Base-by-base conservation (phyloP, 805 yeast species). In the Metschnikowia baotianmanensis region DNA sequence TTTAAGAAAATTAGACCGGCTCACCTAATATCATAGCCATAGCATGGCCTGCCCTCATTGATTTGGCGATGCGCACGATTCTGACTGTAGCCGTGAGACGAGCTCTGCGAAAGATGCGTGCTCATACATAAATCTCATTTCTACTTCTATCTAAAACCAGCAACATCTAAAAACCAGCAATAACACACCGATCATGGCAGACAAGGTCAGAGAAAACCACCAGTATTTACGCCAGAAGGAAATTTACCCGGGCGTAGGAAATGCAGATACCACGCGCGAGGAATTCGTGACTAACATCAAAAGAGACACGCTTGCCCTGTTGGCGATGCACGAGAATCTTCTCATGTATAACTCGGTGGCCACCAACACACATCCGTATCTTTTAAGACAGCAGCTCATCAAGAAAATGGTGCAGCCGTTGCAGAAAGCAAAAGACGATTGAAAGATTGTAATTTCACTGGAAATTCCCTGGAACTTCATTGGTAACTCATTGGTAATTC, bases 181-280 rank as follows among this genome's bases (percentile, higher is more conserved):
- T 11, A 18, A n/a, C 16, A 28, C 27, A 12, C 25, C 32, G 9
- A 11, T 12, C 34, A 69, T 69, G 88, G 82, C 87, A 5, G 89
- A 83, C 50, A 79, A 77, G 60, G 67, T 78, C 17, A 67, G 83
- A 47, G 85, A 81, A 31, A 71, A 71, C 45, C 83, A 77, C 52
- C 67, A 69, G 34, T 81, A 70, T 55, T 78, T 77, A 34, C 74
- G 68, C 23, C 66, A 78, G 37, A 81, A 80, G 52, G 50, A 78
- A 31, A 78, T 82, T 53, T 80, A 84, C 55, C 67, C 83, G 17
- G 96, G 95, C 1, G 59, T 90, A 1, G 96, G 96, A 0, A 73
- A 79, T 54, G 72, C 89, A 8, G 81, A 79, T 38, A 88, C 95
- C 0, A 69, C 83, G 0, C 68, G 82, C 37, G 63, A 65, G 12